Evolutionary conservation across 768 basidiomycete species (phyloP), one percentile per base, ranked within the genome.

Genomic region (Lentinula raphanica): DNA sequence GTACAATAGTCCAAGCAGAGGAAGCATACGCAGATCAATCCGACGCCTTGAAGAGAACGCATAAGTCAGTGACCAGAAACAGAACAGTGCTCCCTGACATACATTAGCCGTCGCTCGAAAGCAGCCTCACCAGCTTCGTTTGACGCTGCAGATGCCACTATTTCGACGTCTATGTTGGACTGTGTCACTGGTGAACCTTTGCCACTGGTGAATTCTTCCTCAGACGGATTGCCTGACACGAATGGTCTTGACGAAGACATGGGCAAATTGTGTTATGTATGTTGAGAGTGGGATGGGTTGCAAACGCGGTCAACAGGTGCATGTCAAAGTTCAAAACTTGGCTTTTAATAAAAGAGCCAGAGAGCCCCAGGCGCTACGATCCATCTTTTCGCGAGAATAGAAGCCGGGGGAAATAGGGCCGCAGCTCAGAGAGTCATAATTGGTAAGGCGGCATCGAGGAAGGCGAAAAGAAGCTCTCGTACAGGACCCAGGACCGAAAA

Each of bases 1-100:
- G 53, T 73, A 73, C n/a, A 73, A 54, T 21, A 71, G 44, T 29
- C 72, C 72, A 3, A 74, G 65, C 27, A 75, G 56, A 23, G 73
- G 74, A n/a, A 75, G 63, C 60, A 74, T 64, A 25, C 73, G 67
- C 59, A 69, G 64, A 49, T 75, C 73, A 44, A 75, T 61, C 29
- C 56, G 63, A 32, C 70, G 68, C 60, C 74, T 75, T 15, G 15
- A 25, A 31, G 5, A 44, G 5, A 27, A 12, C 17, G n/a, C n/a
- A n/a, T n/a, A 35, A 23, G 8, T 23, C 5, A 3, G 9, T 19
- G 9, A 7, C 44, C 40, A 45, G 15, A 29, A 32, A 12, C n/a
- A 25, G 15, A 55, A 55, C 1, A 23, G 36, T 19, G 42, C 1
- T n/a, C 23, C 23, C 6, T 21, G 9, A 6, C 56, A 28, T 17